Percentiles rank a stretch among this genome's conserved stretches.
These are phyloP conservation scores for Nigrospora sphaerica DNA, from an alignment of 2,329 filamentous ascomycete species.

Conservation along the genomic window DNA sequence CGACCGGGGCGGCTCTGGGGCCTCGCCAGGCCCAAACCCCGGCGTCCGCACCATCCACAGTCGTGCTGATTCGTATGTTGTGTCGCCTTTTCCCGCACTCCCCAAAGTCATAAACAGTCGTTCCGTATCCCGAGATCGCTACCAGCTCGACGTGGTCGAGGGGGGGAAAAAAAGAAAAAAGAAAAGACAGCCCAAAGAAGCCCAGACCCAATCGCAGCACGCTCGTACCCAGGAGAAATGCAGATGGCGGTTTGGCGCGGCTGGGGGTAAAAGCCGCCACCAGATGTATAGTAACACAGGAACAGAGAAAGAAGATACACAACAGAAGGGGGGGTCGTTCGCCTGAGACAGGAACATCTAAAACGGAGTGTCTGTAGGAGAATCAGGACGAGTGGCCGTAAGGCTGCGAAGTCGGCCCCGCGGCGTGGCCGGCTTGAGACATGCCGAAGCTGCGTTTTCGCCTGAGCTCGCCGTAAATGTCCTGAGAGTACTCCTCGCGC, in stretches of 20 bases:
- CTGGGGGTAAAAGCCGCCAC: neutral
- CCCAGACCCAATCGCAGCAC: neutral
- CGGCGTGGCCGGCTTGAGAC: neutral
- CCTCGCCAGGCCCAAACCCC: neutral
- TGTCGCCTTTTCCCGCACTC: neutral
- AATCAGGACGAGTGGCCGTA: neutral
- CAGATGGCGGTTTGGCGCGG: neutral
- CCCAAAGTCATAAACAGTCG: slow-evolving; percentile 1
- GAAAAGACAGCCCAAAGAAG: neutral
- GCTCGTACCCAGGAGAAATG: neutral
- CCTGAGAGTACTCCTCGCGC: slow-evolving; percentile 20
- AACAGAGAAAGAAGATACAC: neutral
- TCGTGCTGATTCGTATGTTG: neutral
- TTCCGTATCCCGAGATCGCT: neutral
- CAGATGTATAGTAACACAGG: neutral
- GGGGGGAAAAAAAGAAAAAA: neutral
- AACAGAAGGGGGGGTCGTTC: neutral
- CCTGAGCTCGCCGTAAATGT: slow-evolving; percentile 17
- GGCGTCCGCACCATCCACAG: neutral
- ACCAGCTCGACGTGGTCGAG: slow-evolving; percentile 1
- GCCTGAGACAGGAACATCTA: neutral
- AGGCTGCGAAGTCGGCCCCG: neutral
- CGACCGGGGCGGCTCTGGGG: neutral
- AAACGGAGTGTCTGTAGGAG: neutral
- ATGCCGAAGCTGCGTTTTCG: slow-evolving; percentile 22